These are phyloP conservation scores for Zarea fungicola DNA, from an alignment of 2,329 filamentous ascomycete genomes.

Conservation along the genomic window DNA sequence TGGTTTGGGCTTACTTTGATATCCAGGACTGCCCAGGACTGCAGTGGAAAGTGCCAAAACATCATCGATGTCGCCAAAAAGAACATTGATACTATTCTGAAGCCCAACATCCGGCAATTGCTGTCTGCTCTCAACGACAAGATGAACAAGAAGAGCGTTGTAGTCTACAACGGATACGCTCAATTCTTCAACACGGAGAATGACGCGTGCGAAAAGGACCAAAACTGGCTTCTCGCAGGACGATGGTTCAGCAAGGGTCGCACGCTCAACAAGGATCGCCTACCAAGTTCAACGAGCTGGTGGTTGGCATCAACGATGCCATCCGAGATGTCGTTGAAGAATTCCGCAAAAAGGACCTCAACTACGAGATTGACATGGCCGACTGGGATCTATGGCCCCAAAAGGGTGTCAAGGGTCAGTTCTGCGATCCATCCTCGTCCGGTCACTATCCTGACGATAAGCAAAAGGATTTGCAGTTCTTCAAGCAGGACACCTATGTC, in stretches of 20 bases:
- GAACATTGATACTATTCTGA: conserved; percentile 24
- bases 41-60: conserved; percentile 15
- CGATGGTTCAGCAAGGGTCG: conserved; percentile 1
- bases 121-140: conserved; percentile 23
- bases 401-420: conserved; percentile 25
- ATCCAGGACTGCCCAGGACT: neutral
- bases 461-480: conserved; percentile 27
- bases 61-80: conserved; percentile 21
- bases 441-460: conserved; percentile 25
- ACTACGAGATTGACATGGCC: conserved; percentile 22
- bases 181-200: conserved; percentile 28
- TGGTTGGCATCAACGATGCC: conserved; percentile 22
- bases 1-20: neutral
- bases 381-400: conserved; percentile 26
- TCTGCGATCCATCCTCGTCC: conserved; percentile 21
- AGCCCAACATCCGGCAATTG: conserved; percentile 23
- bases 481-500: conserved; percentile 24
- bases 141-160: conserved; percentile 24
- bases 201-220: conserved; percentile 18
- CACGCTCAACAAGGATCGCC: conserved; percentile 21
- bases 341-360: conserved; percentile 5
- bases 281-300: conserved; percentile 24
- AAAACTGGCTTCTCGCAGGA: neutral
- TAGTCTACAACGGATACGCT: conserved; percentile 26
- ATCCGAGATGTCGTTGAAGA: conserved; percentile 25